Evolutionary conservation across 148 eudicot genomes (phyloP).

Genomic region (Rhododendron ovatum): DNA sequence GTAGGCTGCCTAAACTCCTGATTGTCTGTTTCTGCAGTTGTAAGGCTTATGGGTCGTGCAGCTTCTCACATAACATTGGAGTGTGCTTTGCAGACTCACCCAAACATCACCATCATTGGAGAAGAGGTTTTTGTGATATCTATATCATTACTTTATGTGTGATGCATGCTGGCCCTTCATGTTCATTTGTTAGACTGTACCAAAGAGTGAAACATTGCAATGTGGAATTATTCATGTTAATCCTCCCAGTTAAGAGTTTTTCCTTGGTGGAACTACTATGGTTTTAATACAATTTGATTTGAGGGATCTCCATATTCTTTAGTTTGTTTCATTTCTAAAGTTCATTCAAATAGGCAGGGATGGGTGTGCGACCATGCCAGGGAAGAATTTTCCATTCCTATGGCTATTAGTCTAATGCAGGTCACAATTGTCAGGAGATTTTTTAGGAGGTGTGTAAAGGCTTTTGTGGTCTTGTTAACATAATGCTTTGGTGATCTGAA

Average conservation of each 20-base stretch:
- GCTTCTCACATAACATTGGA: slow-evolving; percentile 90
- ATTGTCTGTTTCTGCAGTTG: slow-evolving; percentile 37
- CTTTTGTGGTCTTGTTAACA: neutral
- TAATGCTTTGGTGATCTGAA: neutral
- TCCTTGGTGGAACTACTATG: neutral
- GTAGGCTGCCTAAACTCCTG: neutral
- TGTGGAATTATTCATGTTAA: neutral
- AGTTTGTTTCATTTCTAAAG: neutral
- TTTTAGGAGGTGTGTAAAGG: neutral
- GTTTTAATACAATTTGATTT: neutral
- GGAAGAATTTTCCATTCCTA: neutral
- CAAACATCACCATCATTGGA: slow-evolving; percentile 79
- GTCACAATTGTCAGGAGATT: neutral
- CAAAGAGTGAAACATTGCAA: neutral
- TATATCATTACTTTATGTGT: neutral
- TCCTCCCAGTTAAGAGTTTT: neutral
- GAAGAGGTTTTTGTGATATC: slow-evolving; percentile 56
- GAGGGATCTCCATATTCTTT: neutral
- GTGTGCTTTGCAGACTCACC: slow-evolving; percentile 93
- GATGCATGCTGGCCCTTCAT: neutral
- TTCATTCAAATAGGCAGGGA: neutral
- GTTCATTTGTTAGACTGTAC: neutral
- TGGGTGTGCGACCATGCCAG: neutral
- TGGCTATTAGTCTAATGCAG: neutral
- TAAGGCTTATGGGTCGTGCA: slow-evolving; percentile 92